Percentiles rank a stretch among this genome's conserved stretches.
Conservation (phyloP, 352 stramenopile species). For the Pythium graminicola region DNA sequence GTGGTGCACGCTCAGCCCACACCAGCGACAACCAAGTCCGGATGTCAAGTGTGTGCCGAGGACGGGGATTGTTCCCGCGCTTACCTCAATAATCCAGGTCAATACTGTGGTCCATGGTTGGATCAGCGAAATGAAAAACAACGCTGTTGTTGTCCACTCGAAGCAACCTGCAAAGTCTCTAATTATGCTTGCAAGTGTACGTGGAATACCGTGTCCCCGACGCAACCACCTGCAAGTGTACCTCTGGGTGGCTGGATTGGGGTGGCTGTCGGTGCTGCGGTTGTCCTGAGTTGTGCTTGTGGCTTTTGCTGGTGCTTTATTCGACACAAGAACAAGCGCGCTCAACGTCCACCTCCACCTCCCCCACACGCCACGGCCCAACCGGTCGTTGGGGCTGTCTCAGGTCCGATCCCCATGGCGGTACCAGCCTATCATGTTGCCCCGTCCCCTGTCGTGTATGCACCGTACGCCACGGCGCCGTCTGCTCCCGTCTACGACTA, state of each 20-base stretch:
- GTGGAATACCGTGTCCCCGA: background rate
- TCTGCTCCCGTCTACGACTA: slow-evolving; percentile 17
- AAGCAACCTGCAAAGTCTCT: slow-evolving; percentile 22
- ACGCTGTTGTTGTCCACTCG: slow-evolving; percentile 26
- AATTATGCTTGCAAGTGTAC: slow-evolving; percentile 22
- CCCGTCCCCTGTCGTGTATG: background rate
- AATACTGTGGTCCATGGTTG: slow-evolving; percentile 31
- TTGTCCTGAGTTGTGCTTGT: slow-evolving; percentile 2
- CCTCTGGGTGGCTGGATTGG: slow-evolving; percentile 8
- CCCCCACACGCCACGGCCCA: background rate
- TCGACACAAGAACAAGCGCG: background rate
- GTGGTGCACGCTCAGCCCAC: background rate
- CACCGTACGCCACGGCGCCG: slow-evolving; percentile 4
- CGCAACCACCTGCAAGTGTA: background rate
- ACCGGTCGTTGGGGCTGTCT: background rate
- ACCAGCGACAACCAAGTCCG: slow-evolving; percentile 14
- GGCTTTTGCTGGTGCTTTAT: slow-evolving; percentile 1
- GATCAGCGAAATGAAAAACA: slow-evolving; percentile 19
- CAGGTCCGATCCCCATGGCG: background rate
- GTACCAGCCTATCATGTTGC: background rate
- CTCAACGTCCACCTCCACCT: too few relatives aligned
- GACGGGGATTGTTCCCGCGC: slow-evolving; percentile 25
- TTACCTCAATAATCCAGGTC: slow-evolving; percentile 23
- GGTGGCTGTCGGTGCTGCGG: background rate
- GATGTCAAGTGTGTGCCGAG: slow-evolving; percentile 24